Percentiles rank a stretch among this genome's conserved stretches.
phyloP scores from a whole-genome alignment of 495 filamentous ascomycete genomes.

The Daldinia childiae region DNA sequence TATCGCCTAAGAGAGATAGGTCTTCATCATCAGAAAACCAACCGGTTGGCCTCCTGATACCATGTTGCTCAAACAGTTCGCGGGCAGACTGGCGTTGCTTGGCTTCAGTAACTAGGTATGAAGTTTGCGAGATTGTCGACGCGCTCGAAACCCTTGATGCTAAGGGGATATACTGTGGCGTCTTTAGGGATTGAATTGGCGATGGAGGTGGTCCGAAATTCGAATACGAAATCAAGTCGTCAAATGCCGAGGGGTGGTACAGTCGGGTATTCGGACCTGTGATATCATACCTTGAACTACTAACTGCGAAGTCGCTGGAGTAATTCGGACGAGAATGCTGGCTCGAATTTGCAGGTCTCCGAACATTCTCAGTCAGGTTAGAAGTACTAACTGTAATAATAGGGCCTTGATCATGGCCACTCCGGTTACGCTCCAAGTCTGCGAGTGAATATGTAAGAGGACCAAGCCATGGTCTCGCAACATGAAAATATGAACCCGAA shows the following conservation, averaged over 20 bases:
- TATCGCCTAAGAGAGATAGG: constrained; percentile 46
- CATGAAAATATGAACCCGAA: constrained; percentile 38
- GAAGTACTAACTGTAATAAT: constrained; percentile 5
- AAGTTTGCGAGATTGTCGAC: constrained; percentile 21
- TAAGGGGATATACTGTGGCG: constrained; percentile 5
- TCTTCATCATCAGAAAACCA: constrained; percentile 54
- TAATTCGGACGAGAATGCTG: constrained; percentile 25
- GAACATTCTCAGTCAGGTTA: background rate
- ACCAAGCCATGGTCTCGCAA: constrained; percentile 26
- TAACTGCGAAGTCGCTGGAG: constrained; percentile 4
- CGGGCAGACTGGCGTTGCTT: constrained; percentile 43
- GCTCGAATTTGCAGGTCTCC: background rate
- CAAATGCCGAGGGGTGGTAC: constrained; percentile 8
- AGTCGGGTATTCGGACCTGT: constrained; percentile 9
- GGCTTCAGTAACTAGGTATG: constrained; percentile 21
- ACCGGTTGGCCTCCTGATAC: constrained; percentile 49
- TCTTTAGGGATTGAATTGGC: background rate
- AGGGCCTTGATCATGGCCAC: constrained; percentile 7
- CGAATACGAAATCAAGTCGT: background rate
- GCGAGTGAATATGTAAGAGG: constrained; percentile 21
- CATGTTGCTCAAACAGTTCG: constrained; percentile 50
- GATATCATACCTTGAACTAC: constrained; percentile 1
- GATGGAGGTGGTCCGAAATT: background rate
- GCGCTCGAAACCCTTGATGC: constrained; percentile 7
- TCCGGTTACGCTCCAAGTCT: constrained; percentile 16